Evolutionary conservation across 164 flowering plant species (phyloP), one percentile per base, ranked within the genome.

Genomic region (Macadamia tetraphylla): DNA sequence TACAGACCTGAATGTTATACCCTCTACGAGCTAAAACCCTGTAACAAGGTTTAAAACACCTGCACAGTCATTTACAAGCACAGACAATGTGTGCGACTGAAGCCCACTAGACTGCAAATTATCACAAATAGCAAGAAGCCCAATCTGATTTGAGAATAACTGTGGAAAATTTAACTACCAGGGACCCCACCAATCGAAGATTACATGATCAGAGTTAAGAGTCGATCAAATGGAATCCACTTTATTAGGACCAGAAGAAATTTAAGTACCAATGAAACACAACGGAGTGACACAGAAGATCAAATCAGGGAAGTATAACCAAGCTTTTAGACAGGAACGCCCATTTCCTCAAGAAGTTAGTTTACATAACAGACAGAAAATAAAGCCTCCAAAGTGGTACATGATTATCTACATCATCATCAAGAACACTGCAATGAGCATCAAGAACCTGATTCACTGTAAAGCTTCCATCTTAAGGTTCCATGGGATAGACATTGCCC

Each of bases 401-500:
- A 12, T 17, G 61, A 51, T 62, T 30, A 60, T 95, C 87, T 86
- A 94, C 99, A 85, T 92, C 96, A 51, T 88, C 90, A 71, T 81
- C 77, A 23, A 92, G 87, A 67, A 81, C 90, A 67, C 99, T 98
- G 98, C 99, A 95, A 68, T 95, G 90, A 67, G 99, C 97, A 85
- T 95, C 98, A 67, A 95, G 92, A 75, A 95, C 87, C 87, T 84
- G 87, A 77, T 76, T 81, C 66, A 82, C 62, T 29, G 71, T 66
- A 58, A 76, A 67, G 40, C 40, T 35, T 2, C 69, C 82, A 68
- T 81, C 92, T 67, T 76, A 70, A 23, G 85, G 73, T 74, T 95
- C 99, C 74, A 88, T 91, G 3, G 99, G 99, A 86, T 95, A 95
- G 74, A 95, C 99, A 85, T 95, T 97, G 70, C 98, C 98, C 98